phyloP scores from a whole-genome alignment of 2,329 filamentous ascomycete species.

The Exophiala xenobiotica region DNA sequence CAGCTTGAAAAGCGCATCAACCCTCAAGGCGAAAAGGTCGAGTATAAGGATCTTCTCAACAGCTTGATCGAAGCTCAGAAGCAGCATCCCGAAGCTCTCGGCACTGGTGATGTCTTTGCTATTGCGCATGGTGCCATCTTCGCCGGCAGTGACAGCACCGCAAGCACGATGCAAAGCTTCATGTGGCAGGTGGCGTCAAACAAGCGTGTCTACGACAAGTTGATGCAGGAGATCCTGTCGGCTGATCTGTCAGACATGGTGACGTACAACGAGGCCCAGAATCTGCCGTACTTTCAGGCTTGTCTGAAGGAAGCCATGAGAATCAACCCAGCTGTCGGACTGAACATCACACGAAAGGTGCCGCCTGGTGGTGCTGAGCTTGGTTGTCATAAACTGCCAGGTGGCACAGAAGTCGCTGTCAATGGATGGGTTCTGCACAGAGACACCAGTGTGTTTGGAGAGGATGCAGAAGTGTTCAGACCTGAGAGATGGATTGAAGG shows the following conservation, averaged over 20 bases:
- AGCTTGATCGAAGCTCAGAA: slow-evolving; percentile 55
- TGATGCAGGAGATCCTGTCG: slow-evolving; percentile 42
- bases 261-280: slow-evolving; percentile 25
- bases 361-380: slow-evolving; percentile 26
- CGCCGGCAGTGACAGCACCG: slow-evolving; percentile 59
- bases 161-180: slow-evolving; percentile 59
- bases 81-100: slow-evolving; percentile 50
- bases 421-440: slow-evolving; percentile 45
- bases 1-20: slow-evolving; percentile 48
- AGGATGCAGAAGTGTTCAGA: slow-evolving; percentile 41
- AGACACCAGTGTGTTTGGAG: slow-evolving; percentile 41
- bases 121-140: slow-evolving; percentile 55
- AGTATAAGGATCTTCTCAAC: slow-evolving; percentile 52
- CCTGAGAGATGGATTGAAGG: slow-evolving; percentile 48
- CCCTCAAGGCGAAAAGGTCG: slow-evolving; percentile 39
- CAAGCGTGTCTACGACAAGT: slow-evolving; percentile 47
- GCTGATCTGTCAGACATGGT: slow-evolving; percentile 27
- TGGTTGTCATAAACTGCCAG: slow-evolving; percentile 24
- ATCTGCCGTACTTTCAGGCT: slow-evolving; percentile 27
- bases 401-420: slow-evolving; percentile 22
- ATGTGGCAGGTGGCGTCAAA: slow-evolving; percentile 53
- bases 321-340: slow-evolving; percentile 29
- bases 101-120: slow-evolving; percentile 56
- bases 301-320: slow-evolving; percentile 31
- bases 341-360: slow-evolving; percentile 33